Evolutionary conservation across 495 filamentous ascomycete species (phyloP), one percentile per base, ranked within the genome.

Genomic region (Jackrogersella multiformis): DNA sequence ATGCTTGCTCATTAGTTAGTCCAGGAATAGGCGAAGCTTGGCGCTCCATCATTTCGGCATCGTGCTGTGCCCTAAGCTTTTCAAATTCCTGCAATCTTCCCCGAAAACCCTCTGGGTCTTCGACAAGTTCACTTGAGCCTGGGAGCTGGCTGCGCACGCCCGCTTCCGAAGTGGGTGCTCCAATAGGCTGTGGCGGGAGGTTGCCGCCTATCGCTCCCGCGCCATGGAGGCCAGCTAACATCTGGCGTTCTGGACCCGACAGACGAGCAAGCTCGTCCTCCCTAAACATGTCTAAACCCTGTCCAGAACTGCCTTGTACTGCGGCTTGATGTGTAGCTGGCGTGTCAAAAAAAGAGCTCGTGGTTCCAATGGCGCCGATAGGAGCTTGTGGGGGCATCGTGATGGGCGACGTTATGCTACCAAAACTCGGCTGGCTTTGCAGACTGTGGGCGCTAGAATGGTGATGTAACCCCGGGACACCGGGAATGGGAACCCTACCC

Each of bases 371-470:
- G 35, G 82, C 75, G 39, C 87, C 87, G 32, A 90, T 80, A 2
- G 90, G 89, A 15, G 82, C 84, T 72, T 94, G 92, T 34, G 87
- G 87, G 0, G 90, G 88, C 70, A 92, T 92, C 5, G 85, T 88
- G 58, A 87, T 86, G 4, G 93, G 93, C n/a, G 92, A 94, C 0
- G 92, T 88, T 45, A 97, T 95, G 77, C 90, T 96, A 21, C 93
- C 91, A 69, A 93, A 96, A 76, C 94, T 97, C 9, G 94, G 93
- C 75, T 97, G 94, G 72, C 93, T 97, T 69, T 98, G 95, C 56
- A 99, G 82, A 70, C 95, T 98, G 64, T 98, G 94, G 4, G 91
- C 90, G 71, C 94, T 97, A 0, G 90, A 91, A 71, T 97, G 93
- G 73, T 99, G 96, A 64, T 98, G 92, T 9, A 98, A 83, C 30